A percentile compares a stretch with the other conserved stretches of the same genome.
These are phyloP conservation scores for Fusarium dimerum DNA, from an alignment of 2,329 filamentous ascomycete species.

Conservation along the genomic window DNA sequence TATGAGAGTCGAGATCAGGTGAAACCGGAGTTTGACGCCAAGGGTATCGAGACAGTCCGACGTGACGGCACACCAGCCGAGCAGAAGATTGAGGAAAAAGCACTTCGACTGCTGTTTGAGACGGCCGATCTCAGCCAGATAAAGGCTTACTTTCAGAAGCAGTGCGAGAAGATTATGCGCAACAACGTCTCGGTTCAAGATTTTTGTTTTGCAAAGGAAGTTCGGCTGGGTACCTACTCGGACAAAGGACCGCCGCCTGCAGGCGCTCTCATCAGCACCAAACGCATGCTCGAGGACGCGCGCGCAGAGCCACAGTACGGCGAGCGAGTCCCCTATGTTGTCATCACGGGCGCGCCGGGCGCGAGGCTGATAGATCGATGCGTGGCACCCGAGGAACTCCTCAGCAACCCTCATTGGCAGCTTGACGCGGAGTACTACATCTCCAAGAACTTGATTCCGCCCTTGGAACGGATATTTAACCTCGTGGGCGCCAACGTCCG, in stretches of 20 bases:
- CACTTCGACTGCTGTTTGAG: conserved; percentile 84
- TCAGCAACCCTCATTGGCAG: conserved; percentile 74
- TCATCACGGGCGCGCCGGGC: conserved; percentile 84
- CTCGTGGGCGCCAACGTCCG: conserved; percentile 90
- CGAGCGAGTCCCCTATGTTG: conserved; percentile 92
- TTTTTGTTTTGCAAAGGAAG: conserved; percentile 93
- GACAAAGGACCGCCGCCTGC: conserved; percentile 79
- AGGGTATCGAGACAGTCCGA: conserved; percentile 96
- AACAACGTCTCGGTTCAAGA: conserved; percentile 88
- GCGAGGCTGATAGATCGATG: conserved; percentile 86
- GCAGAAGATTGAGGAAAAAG: conserved; percentile 95
- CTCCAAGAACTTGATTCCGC: conserved; percentile 90
- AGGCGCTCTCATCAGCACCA: conserved; percentile 84
- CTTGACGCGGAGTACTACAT: conserved; percentile 98
- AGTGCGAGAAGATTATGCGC: conserved; percentile 91
- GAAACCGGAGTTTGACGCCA: conserved; percentile 91
- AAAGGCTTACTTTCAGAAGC: conserved; percentile 84
- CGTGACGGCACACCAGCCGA: conserved; percentile 93
- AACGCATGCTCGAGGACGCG: conserved; percentile 82
- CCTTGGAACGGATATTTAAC: conserved; percentile 94
- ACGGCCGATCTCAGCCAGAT: conserved; percentile 87
- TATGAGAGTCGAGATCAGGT: conserved; percentile 78
- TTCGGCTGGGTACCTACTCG: conserved; percentile 81
- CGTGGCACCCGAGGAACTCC: conserved; percentile 80
- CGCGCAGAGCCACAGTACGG: conserved; percentile 91